Base-by-base conservation (phyloP, 2,329 filamentous ascomycete species). In the Xylariales sp. region DNA sequence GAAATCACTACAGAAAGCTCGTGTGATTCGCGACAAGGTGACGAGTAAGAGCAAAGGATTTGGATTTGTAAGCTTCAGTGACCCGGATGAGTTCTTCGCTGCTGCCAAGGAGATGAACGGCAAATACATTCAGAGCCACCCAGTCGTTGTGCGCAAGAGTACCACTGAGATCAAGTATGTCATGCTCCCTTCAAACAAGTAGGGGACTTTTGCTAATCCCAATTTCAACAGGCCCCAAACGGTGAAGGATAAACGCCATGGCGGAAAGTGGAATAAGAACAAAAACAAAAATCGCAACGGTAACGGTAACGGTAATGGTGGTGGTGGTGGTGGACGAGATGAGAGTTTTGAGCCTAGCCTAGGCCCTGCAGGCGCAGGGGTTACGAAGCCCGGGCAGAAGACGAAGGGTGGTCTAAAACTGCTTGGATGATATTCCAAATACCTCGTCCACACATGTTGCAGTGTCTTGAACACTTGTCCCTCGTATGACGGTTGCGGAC, bases 91-190 rank as follows among this genome's bases (percentile, higher is more conserved):
- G 58, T 97, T 94, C 62, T 97, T 98, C 72, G 81, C 88, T 56
- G 91, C 93, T 2, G 91, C 89, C 55, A 89, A 93, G 68, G 91
- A 97, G 69, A 97, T 97, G 93, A 87, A 96, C 57, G 90, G 90
- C 54, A 97, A 98, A 69, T 98, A 98, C 66, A 97, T 98, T 59
- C 91, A 95, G 56, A 96, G 89, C 61, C 93, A 97, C 63, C 93
- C 93, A 0, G 87, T 96, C 20, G 71, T 87, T 19, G 78, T 97
- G 51, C 83, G 86, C 63, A 87, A 93, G 62, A 88, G 87, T 51
- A 95, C 84, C 52, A 95, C 91, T 5, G 90, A 97, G 63, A 88
- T 98, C 63, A 88, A 87, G 59, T 42, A 39, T 16, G 43, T 45
- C 14, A 7, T 22, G n/a, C 16, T 19, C 31, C 12, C 8, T 18